Evolutionary conservation across 176 grass and related monocot species (phyloP).

Genomic region (Carex littledalei): DNA sequence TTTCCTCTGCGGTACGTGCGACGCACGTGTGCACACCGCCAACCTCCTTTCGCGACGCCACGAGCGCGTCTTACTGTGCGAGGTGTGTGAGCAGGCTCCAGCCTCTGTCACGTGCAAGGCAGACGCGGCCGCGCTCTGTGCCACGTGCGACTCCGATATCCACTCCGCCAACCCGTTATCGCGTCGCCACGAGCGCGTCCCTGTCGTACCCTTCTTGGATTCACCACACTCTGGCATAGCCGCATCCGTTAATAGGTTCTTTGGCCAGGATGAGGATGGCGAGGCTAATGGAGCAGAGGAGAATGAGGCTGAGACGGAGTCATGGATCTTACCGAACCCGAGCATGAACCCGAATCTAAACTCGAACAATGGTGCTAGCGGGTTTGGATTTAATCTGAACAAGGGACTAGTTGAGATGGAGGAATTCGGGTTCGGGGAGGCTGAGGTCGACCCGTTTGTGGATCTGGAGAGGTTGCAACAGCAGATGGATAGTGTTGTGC

Average conservation of each 20-base stretch:
- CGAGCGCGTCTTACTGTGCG: constrained; percentile 41
- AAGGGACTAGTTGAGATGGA: constrained; percentile 40
- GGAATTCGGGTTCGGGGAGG: constrained; percentile 44
- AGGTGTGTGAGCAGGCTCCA: constrained; percentile 78
- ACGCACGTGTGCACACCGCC: not conserved
- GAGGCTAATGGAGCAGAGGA: constrained; percentile 14
- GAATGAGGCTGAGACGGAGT: constrained; percentile 5
- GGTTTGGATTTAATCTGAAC: constrained; percentile 46
- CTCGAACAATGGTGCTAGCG: not conserved
- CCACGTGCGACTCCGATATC: not conserved
- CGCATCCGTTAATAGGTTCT: constrained; percentile 27
- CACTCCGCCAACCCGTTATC: constrained; percentile 61
- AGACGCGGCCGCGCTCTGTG: constrained; percentile 46
- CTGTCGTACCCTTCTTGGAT: constrained; percentile 44
- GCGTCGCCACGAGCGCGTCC: constrained; percentile 67
- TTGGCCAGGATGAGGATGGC: constrained; percentile 7
- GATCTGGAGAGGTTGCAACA: constrained; percentile 44
- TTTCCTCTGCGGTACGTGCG: constrained; percentile 17
- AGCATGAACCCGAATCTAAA: not conserved
- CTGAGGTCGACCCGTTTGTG: constrained; percentile 58
- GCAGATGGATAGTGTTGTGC: constrained; percentile 69
- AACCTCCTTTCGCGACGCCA: constrained; percentile 3
- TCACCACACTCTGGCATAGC: constrained; percentile 8
- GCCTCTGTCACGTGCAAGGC: constrained; percentile 87
- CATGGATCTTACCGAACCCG: constrained; percentile 18